Evolutionary conservation across 2,329 filamentous ascomycete genomes (phyloP), one percentile per base, ranked within the genome.

Genomic region (Phaeosphaeria sp.): DNA sequence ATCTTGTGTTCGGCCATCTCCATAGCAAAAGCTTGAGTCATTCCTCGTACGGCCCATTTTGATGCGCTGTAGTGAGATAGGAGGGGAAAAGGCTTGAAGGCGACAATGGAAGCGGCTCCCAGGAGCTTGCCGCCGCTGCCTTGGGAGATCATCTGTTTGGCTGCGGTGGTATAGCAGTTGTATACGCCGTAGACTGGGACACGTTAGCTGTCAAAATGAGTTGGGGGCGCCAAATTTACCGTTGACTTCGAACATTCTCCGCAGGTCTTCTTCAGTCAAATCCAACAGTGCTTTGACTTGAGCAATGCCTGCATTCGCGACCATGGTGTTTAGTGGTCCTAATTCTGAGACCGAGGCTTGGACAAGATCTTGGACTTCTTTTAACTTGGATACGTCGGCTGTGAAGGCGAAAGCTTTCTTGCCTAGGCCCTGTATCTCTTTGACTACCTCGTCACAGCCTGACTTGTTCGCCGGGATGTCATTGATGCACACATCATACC

Each of bases 11-110:
- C 73, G 0, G 87, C 88, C 74, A 90, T 80, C 60, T 89, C 87
- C 81, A 89, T 86, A 0, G 88, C 88, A 61, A 88, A 89, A 0
- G 83, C 85, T 71, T 90, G 87, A 0, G 85, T 88, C 50, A 91
- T 76, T 0, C 88, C 88, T 3, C 88, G 80, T 1, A 91, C 87
- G 0, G 89, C 89, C 78, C 83, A 90, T 68, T 91, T 91, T 17
- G 82, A 82, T 3, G 87, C 84, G 20, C 81, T 84, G 77, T 91
- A 91, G 69, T 89, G 85, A 0, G 84, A 82, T 9, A 90, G 77
- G 46, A 87, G 69, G 0, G 82, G 75, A 47, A 88, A 85, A 0
- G 86, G 83, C 62, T 85, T 87, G 79, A 87, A 87, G 0, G 82
- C 86, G 0, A 85, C 86, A 50, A 90, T 84, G 23, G 76, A 75